A percentile compares a stretch with the other conserved stretches of the same genome.
Conservation (phyloP, 352 stramenopile species). For the Achlya hypogyna region DNA sequence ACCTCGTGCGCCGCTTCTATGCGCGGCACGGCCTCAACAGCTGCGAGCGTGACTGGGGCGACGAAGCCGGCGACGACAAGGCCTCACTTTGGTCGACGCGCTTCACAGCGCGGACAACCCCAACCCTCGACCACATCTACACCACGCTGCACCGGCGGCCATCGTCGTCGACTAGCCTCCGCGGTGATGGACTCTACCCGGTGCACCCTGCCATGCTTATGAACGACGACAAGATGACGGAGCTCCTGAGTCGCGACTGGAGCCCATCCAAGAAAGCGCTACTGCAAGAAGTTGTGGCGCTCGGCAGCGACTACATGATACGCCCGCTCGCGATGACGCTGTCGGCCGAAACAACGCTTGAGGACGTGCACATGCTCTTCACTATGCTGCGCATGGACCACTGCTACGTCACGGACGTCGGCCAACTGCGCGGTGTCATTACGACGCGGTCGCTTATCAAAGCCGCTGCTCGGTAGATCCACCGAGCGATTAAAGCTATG, state of each 20-base stretch:
- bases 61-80: background rate
- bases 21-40: background rate
- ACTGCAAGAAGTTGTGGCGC: constrained; percentile 46
- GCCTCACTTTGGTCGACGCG: too few species aligned
- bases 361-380: constrained; percentile 88
- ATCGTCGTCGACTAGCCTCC: background rate
- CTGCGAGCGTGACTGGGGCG: constrained; percentile 1
- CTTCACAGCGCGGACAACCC: background rate
- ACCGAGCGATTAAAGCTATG: background rate
- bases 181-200: background rate
- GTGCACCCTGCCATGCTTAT: background rate
- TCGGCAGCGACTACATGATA: background rate
- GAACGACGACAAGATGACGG: constrained; percentile 70
- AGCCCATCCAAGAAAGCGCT: constrained; percentile 50
- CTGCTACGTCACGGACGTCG: constrained; percentile 81
- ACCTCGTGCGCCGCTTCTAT: constrained; percentile 5
- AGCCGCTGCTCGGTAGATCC: background rate
- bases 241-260: constrained; percentile 55
- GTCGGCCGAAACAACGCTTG: constrained; percentile 62
- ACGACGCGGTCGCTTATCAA: constrained; percentile 24
- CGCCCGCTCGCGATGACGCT: constrained; percentile 54
- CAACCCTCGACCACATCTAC: constrained; percentile 7
- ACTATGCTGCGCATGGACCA: constrained; percentile 84
- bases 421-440: constrained; percentile 71
- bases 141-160: background rate